Evolutionary conservation across 257 asterid species (phyloP).

Genomic region (Nicotiana tabacum): DNA sequence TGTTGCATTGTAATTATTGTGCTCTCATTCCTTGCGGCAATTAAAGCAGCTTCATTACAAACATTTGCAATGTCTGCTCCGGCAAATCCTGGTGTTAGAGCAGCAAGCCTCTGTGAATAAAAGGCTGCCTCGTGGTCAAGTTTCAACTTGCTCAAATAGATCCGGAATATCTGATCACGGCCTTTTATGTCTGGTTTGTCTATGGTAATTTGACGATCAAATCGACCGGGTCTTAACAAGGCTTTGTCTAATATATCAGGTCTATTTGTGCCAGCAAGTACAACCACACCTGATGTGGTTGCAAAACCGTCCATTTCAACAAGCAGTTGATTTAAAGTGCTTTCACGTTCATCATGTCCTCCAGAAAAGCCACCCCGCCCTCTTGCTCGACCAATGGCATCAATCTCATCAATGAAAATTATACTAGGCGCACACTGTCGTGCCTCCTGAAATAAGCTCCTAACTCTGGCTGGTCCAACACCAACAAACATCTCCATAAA

Average conservation of each 20-base stretch:
- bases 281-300: conserved; percentile 80
- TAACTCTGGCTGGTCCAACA: conserved; percentile 82
- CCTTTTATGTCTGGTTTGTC: conserved; percentile 91
- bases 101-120: conserved; percentile 84
- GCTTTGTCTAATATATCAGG: conserved; percentile 90
- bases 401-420: conserved; percentile 85
- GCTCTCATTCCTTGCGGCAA: conserved; percentile 75
- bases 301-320: conserved; percentile 97
- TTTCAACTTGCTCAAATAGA: conserved; percentile 68
- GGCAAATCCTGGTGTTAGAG: conserved; percentile 93
- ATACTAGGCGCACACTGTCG: conserved; percentile 88
- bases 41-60: conserved; percentile 90
- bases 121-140: conserved; percentile 69
- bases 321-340: conserved; percentile 83
- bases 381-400: conserved; percentile 83
- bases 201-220: conserved; percentile 83
- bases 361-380: conserved; percentile 67
- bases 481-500: conserved; percentile 92
- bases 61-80: conserved; percentile 97
- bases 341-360: conserved; percentile 69
- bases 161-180: conserved; percentile 74
- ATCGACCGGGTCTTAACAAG: conserved; percentile 81
- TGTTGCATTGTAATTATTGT: conserved; percentile 52
- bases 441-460: conserved; percentile 87
- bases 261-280: conserved; percentile 91